These are phyloP conservation scores for Wallacemonas rigidus DNA, from an alignment of 208 protist genomes.

Conservation along the genomic window DNA sequence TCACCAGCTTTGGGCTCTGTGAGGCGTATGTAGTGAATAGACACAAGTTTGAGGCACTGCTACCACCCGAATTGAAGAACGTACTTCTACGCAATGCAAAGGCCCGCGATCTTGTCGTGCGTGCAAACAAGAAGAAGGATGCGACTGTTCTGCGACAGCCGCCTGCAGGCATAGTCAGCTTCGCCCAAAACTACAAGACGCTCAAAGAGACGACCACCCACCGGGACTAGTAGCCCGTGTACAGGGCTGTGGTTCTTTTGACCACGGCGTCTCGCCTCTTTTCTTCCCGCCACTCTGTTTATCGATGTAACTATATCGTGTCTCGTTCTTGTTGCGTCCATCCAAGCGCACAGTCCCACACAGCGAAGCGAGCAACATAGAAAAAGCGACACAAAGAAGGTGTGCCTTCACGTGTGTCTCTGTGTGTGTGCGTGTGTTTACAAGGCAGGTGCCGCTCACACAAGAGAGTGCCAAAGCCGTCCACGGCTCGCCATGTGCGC, in stretches of 20 bases:
- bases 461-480: no score
- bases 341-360: no score
- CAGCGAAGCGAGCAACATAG: no score
- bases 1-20: slow-evolving; percentile 73
- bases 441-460: no score
- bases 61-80: slow-evolving; percentile 48
- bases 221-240: slow-evolving; percentile 21
- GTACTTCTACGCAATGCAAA: slow-evolving; percentile 49
- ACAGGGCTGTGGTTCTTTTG: not conserved
- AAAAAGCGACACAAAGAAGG: no score
- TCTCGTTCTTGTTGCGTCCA: no score
- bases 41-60: slow-evolving; percentile 42
- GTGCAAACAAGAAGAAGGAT: slow-evolving; percentile 53
- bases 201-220: slow-evolving; percentile 21
- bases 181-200: slow-evolving; percentile 55
- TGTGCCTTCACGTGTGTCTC: no score
- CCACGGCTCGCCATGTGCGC: no score
- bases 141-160: slow-evolving; percentile 35
- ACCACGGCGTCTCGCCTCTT: not conserved
- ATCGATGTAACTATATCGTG: no score
- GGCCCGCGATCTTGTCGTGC: slow-evolving; percentile 51
- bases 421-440: no score
- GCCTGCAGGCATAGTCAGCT: slow-evolving; percentile 31
- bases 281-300: no score
- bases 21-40: slow-evolving; percentile 74